Percentiles rank a stretch among this genome's conserved stretches.
Evolutionary conservation across 73 alveolate genomes (phyloP).

Genomic region (Uronychia setigera): DNA sequence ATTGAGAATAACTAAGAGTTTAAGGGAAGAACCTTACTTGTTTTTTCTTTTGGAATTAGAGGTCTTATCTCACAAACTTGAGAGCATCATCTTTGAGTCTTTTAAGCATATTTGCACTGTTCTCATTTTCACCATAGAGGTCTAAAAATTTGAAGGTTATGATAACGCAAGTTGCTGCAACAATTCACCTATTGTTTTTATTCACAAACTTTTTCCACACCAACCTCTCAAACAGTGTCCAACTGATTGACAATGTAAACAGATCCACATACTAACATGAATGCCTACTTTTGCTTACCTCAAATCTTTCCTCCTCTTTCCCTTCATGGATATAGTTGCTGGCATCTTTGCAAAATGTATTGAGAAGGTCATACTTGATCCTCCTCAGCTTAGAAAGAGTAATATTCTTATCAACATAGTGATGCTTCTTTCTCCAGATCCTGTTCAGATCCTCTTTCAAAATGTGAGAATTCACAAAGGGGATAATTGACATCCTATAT

Average conservation of each 20-base stretch:
- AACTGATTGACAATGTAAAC: conserved; percentile 11
- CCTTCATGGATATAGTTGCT: no score
- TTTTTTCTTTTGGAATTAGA: neutral
- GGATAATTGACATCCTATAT: conserved; percentile 46
- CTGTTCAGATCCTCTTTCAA: conserved; percentile 41
- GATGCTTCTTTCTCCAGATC: conserved; percentile 24
- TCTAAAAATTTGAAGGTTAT: conserved; percentile 22
- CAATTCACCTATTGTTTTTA: conserved; percentile 20
- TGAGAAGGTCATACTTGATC: conserved; percentile 6
- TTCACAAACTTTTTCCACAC: conserved; percentile 34
- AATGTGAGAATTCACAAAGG: conserved; percentile 30
- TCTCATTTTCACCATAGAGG: conserved; percentile 36
- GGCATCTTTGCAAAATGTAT: conserved; percentile 10
- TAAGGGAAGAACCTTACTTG: neutral
- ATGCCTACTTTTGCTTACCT: no score
- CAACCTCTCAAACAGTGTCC: conserved; percentile 51
- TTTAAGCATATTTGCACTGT: conserved; percentile 7
- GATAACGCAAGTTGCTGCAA: conserved; percentile 34
- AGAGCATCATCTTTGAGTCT: conserved; percentile 6
- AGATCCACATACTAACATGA: conserved; percentile 2
- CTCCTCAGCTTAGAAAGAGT: conserved; percentile 29
- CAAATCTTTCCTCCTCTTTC: no score
- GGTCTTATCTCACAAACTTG: conserved; percentile 1
- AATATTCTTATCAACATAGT: conserved; percentile 27
- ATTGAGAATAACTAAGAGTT: neutral